Evolutionary conservation across 768 basidiomycete genomes (phyloP), one percentile per base, ranked within the genome.

Genomic region (Psilocybe cyanescens): DNA sequence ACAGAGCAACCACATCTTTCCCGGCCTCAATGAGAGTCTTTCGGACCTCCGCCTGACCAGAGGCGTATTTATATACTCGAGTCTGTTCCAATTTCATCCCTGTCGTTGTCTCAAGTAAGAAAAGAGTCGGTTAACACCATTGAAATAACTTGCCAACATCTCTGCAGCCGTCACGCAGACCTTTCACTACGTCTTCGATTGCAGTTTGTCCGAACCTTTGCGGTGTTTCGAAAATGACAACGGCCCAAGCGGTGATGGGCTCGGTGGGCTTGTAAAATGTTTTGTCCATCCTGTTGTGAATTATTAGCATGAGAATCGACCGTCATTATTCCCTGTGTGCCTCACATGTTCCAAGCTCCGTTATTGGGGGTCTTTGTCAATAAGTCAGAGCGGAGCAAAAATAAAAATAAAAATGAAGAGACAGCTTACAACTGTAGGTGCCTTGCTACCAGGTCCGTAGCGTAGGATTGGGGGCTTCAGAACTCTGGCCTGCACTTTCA

Each of bases 291-390:
- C 89, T 90, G 66, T 57, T 19, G 33, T 16, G 28, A 17, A 7
- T 8, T 3, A 44, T 53, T 44, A 41, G 49, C 31, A 35, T 51
- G 52, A 28, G 17, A 35, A 31, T 24, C 24, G 24, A 24, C 12
- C 48, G 17, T 45, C n/a, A 55, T 35, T 60, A 19, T 59, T 33
- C 29, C 56, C 24, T 3, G 7, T 31, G 33, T 35, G 17, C 58
- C 60, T 76, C 41, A 86, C 92, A 93, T 90, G 60, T 93, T 94
- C 92, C 92, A 94, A 0, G 85, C 74, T 4, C 92, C 92, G 57
- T 91, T 85, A 5, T 71, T 76, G 0, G 90, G 91, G 37, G 69
- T 72, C 88, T 90, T 61, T 12, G 53, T 44, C 46, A 28, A 39
- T 3, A 39, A 63, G 41, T 49, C 6, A 31, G 19, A 33, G 3